Evolutionary conservation across 371 early-diverging fungal species (phyloP).

Genomic region (Mucor mucedo): DNA sequence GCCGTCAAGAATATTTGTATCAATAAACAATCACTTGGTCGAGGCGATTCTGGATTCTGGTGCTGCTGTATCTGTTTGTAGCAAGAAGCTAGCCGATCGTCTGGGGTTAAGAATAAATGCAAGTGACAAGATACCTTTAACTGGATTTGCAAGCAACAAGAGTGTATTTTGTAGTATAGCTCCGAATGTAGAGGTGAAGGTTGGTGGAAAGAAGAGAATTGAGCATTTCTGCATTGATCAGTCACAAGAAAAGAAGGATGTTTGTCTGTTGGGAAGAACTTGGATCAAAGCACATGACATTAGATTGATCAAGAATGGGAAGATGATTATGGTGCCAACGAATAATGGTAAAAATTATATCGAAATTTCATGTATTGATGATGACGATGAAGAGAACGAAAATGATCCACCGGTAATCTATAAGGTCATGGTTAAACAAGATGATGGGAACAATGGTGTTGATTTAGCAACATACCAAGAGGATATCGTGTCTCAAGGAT

Average conservation of each 20-base stretch:
- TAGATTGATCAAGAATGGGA: background rate
- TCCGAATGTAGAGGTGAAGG: conserved; percentile 10
- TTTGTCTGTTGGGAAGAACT: conserved; percentile 10
- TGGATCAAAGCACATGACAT: conserved; percentile 14
- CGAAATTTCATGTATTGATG: conserved; percentile 7
- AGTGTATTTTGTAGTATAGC: conserved; percentile 6
- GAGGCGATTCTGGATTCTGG: conserved; percentile 25
- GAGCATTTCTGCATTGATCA: conserved; percentile 26
- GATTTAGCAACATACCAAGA: conserved; percentile 2
- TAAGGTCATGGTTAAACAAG: background rate
- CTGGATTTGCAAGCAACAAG: conserved; percentile 5
- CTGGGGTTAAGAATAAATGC: background rate
- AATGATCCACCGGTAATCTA: background rate
- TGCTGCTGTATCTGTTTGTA: conserved; percentile 21
- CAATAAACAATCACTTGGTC: conserved; percentile 6
- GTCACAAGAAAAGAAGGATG: background rate
- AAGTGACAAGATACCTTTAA: background rate
- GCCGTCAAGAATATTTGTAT: conserved; percentile 5
- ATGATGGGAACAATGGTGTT: background rate
- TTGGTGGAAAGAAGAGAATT: conserved; percentile 16
- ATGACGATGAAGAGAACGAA: background rate
- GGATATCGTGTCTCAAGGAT: conserved; percentile 3
- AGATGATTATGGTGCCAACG: background rate
- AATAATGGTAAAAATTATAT: background rate
- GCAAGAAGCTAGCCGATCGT: conserved; percentile 9